Evolutionary conservation across 352 stramenopile genomes (phyloP).

Genomic region (Thalassiosira livingstoniorum): DNA sequence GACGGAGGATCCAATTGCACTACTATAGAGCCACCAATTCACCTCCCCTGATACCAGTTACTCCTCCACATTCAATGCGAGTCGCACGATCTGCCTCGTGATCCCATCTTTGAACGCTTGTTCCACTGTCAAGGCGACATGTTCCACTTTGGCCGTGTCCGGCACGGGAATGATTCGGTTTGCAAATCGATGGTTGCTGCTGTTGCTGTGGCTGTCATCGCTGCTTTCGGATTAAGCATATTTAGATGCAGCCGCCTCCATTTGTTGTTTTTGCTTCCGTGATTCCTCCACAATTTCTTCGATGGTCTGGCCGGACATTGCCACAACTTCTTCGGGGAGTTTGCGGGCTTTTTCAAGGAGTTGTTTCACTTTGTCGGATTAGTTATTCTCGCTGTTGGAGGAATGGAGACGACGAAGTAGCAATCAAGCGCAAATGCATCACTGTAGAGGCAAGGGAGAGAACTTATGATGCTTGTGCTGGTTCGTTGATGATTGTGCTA

Average conservation of each 20-base stretch:
- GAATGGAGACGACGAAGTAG: no score
- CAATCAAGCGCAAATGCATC: no score
- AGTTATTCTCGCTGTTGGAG: no score
- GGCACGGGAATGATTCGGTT: slow-evolving; percentile 66
- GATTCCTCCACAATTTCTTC: slow-evolving; percentile 77
- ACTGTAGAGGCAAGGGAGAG: no score
- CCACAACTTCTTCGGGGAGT: slow-evolving; percentile 74
- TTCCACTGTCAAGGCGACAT: slow-evolving; percentile 74
- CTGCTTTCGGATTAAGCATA: slow-evolving; percentile 33
- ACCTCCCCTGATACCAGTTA: slow-evolving; percentile 60
- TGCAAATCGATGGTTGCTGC: slow-evolving; percentile 33
- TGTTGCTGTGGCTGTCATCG: slow-evolving; percentile 13
- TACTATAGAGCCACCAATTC: slow-evolving; percentile 81
- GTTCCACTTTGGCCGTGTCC: slow-evolving; percentile 66
- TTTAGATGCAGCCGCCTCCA: slow-evolving; percentile 34
- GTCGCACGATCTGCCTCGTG: slow-evolving; percentile 74
- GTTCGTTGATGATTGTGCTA: no score
- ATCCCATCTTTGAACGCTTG: slow-evolving; percentile 74
- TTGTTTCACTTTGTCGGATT: slow-evolving; percentile 61
- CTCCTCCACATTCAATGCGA: slow-evolving; percentile 70
- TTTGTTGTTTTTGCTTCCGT: slow-evolving; percentile 50
- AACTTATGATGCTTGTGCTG: no score
- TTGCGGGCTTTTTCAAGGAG: slow-evolving; percentile 68
- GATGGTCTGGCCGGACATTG: slow-evolving; percentile 74
- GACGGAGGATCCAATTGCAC: no score